Evolutionary conservation across 257 asterid genomes (phyloP).

Genomic region (Gentiana macrophylla): DNA sequence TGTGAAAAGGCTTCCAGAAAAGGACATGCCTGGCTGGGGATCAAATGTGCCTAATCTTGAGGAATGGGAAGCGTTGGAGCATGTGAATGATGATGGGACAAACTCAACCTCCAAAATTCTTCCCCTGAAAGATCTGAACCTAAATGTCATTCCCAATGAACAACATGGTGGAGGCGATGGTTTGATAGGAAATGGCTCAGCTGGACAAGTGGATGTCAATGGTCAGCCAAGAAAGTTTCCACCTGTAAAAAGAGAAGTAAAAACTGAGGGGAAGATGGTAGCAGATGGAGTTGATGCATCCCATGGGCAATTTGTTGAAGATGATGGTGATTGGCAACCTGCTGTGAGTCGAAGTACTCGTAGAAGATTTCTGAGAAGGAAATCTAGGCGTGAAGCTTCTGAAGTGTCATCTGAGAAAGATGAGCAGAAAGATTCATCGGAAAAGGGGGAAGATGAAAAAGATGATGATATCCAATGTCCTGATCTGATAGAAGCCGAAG

Average conservation of each 20-base stretch:
- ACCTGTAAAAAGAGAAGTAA: constrained; percentile 52
- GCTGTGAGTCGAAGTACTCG: constrained; percentile 92
- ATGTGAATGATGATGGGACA: constrained; percentile 36
- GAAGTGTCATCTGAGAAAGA: constrained; percentile 32
- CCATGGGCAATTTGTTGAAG: constrained; percentile 52
- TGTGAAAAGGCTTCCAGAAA: constrained; percentile 87
- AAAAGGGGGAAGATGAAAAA: constrained; percentile 29
- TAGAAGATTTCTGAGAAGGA: constrained; percentile 83
- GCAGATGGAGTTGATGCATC: constrained; percentile 91
- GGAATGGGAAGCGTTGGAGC: constrained; percentile 96
- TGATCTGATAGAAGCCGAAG: constrained; percentile 36
- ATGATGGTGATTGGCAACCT: constrained; percentile 75
- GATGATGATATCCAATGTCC: constrained; percentile 34
- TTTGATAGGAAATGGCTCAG: constrained; percentile 29
- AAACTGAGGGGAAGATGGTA: constrained; percentile 74
- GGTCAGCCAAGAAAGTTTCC: constrained; percentile 38
- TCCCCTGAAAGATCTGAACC: constrained; percentile 56
- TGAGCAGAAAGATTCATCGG: constrained; percentile 24
- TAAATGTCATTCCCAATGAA: constrained; percentile 32
- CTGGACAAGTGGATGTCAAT: constrained; percentile 31
- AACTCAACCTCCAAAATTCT: constrained; percentile 56
- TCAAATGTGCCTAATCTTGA: constrained; percentile 80
- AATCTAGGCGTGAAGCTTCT: constrained; percentile 65
- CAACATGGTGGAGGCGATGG: constrained; percentile 30
- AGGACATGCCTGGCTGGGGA: constrained; percentile 99